Evolutionary conservation across 164 flowering plant genomes (phyloP), one percentile per base, ranked within the genome.

Genomic region (Vitis rotundifolia): DNA sequence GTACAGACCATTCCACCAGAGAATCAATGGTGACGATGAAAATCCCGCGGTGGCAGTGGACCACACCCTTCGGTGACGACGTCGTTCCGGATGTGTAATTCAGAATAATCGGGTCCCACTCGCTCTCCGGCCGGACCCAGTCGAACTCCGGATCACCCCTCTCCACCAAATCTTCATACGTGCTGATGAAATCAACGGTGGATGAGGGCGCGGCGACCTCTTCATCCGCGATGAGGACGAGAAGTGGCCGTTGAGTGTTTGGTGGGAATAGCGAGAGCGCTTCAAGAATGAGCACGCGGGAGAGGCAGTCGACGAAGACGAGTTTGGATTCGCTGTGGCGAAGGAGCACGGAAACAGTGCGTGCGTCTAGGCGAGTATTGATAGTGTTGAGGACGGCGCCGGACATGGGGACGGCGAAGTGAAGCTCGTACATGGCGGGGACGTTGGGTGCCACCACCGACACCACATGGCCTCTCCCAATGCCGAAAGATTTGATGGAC

Each of bases 11-110:
- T 0, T 79, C 80, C 11, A 82, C 55, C 58, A 83, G 64, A n/a
- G 80, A 65, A 18, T 75, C 82, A 1, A 79, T 14, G 59, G 81
- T 64, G 14, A 76, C 49, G 16, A 79, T 31, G 66, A 37, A 78
- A 9, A 79, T 55, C 1, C 87, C 86, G 5, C 88, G 79, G 76
- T 87, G 90, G 48, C 83, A 77, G 64, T 84, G 84, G 18, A 87
- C 82, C 8, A 85, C 90, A 0, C 90, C 90, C 57, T 87, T 87
- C 0, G 90, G 90, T 2, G 81, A 49, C 8, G 90, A 78, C 3
- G 88, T 87, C 8, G 90, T 87, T 1, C 90, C 90, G 2, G 90
- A 87, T 1, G 90, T 87, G 64, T 87, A 87, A 60, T 83, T 85
- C 13, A 87, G 65, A 0, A 80, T 55, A 64, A 87, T 81, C 4